phyloP scores from a whole-genome alignment of 2,329 filamentous ascomycete genomes.

The Calonectria pauciramosa region DNA sequence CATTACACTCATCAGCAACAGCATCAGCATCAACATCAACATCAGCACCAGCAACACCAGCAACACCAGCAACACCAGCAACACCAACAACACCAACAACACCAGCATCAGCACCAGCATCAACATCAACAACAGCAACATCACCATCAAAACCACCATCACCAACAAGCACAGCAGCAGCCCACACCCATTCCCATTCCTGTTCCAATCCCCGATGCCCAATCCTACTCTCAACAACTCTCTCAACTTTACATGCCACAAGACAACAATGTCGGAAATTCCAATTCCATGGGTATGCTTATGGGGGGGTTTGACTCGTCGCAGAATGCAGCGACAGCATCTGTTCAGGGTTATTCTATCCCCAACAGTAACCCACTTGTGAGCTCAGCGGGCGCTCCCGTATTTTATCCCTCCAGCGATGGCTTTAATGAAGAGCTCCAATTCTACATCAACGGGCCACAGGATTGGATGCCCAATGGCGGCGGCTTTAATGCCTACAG shows the following conservation, averaged over 20 bases:
- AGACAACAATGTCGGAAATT: constrained; percentile 16
- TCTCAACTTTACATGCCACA: constrained; percentile 29
- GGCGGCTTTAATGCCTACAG: constrained; percentile 41
- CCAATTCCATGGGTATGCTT: constrained; percentile 52
- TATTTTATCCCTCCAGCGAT: constrained; percentile 53
- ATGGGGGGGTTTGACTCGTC: constrained; percentile 56
- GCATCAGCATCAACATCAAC: constrained; percentile 8
- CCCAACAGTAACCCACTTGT: constrained; percentile 25
- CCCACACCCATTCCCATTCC: constrained; percentile 4
- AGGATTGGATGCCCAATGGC: constrained; percentile 38
- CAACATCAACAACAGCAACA: not conserved
- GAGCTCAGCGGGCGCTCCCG: not conserved
- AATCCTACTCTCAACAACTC: constrained; percentile 36
- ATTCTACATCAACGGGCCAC: constrained; percentile 57
- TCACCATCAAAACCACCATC: constrained; percentile 2
- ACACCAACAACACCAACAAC: not conserved
- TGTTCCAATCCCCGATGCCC: constrained; percentile 33
- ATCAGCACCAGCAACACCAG: not conserved
- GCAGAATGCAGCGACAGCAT: constrained; percentile 29
- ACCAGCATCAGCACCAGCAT: not conserved
- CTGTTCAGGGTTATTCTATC: constrained; percentile 32
- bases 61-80: not conserved
- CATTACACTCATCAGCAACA: constrained; percentile 28
- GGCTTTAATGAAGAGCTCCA: constrained; percentile 63
- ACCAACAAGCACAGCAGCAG: constrained; percentile 27